Base-by-base conservation (phyloP, 2,329 filamentous ascomycete genomes). In the Paracorniculantispora psalliotae region DNA sequence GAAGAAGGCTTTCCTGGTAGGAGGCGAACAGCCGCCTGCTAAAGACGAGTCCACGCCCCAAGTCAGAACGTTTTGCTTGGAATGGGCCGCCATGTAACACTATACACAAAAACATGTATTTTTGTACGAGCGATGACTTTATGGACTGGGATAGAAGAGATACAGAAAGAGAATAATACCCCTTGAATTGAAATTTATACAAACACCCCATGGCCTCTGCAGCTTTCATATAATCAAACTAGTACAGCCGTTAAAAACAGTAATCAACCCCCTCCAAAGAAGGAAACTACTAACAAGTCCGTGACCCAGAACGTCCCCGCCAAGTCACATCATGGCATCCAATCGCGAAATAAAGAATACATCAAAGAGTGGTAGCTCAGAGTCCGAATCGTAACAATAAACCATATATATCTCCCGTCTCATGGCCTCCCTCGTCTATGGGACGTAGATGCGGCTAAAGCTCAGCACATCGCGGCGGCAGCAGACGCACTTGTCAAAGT, bases 401-500 rank as follows among this genome's bases (percentile, higher is more conserved):
- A 44, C n/a, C 21, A 23, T 21, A 19, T 12, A 44, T 21, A 33
- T 12, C 6, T 6, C 30, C 30, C 30, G 12, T 33, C 30, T 33
- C 30, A 33, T 12, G 6, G 30, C 19, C 17, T 21, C 3, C 12
- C 17, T 25, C n/a, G 28, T 35, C 62, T 61, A 88, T 52, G 94
- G 94, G 43, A 97, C 92, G 78, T 90, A 99, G 61, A 99, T 85
- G 66, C 91, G 85, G 65, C 91, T 92, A 73, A 96, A 97, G 57
- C 92, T 94, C 58, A 86, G 84, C 30, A 97, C 91, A 66, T 94
- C 89, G 59, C 91, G 85, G 53, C 94, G 83, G 72, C 94, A 97
- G 68, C 93, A 97, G 41, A 97, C 92, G 70, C 94, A 99, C 69
- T 91, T 96, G 63, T 92, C 91, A 71, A 96, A 97, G 71, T 97